Evolutionary conservation across 73 alveolate genomes (phyloP), one percentile per base, ranked within the genome.

Genomic region (Stentor roeselii): DNA sequence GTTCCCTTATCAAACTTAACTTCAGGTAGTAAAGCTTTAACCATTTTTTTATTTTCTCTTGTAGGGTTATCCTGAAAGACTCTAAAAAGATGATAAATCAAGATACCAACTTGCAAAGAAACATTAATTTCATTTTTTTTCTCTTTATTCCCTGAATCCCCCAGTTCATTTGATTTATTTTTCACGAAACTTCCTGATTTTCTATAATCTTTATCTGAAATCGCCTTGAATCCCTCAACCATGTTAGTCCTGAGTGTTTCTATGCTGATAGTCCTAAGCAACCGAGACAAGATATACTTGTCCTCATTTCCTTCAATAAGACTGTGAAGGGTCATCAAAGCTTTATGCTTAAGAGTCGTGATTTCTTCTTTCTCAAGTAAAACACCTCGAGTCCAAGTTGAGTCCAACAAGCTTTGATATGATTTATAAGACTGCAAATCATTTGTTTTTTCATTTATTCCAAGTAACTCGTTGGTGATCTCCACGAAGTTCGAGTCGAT

Each of bases 401-500:
- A 88, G 30, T 84, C 82, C 11, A 77, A 42, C 31, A 42, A 42
- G 61, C 90, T 88, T 60, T 78, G 34, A 3, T 61, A 27, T 77
- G 74, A 82, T 50, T 83, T 87, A 76, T 42, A 39, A 59, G 75
- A 36, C 14, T 83, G 59, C 60, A 86, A 82, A 0, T 38, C 58
- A 0, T 50, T 1, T 11, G 82, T 88, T 3, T 84, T 78, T 60
- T 82, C 88, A 83, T 92, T 80, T 82, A 85, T 83, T 67, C 86
- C 87, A 78, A 94, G 83, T 38, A 94, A 78, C 34, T 85, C 89
- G 80, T 88, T 87, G 30, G 94, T 94, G 3, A 95, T 88, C 75
- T 92, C 93, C 76, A 94, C 78, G 74, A 94, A 90, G 87, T 97
- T 97, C 40, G 97, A 89, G 82, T 94, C 95, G n/a, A 97, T 95